Evolutionary conservation across 495 filamentous ascomycete genomes (phyloP).

Genomic region (Tuber borchii): DNA sequence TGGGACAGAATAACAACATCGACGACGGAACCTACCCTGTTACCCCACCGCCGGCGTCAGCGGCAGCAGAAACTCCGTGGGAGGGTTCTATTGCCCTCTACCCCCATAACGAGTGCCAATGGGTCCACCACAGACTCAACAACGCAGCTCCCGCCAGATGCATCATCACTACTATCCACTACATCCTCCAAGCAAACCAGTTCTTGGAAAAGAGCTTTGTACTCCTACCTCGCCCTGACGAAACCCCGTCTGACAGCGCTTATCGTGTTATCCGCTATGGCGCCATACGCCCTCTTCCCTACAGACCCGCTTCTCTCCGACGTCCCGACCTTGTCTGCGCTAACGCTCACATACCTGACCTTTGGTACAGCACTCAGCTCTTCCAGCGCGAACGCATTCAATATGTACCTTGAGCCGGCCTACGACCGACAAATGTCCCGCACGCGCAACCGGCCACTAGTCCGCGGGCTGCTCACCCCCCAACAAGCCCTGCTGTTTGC

Average conservation of each 20-base stretch:
- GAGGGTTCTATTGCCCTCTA: neutral
- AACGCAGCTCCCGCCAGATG: constrained; percentile 62
- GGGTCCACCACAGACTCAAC: constrained; percentile 3
- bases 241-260: constrained; percentile 92
- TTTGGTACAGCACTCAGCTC: constrained; percentile 77
- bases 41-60: constrained; percentile 35
- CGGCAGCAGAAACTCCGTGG: constrained; percentile 8
- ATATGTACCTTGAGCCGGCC: constrained; percentile 90
- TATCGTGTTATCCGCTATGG: constrained; percentile 82
- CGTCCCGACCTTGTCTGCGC: constrained; percentile 75
- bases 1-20: neutral
- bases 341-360: constrained; percentile 89
- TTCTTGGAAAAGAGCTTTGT: constrained; percentile 68
- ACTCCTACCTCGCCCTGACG: constrained; percentile 83
- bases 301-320: constrained; percentile 67
- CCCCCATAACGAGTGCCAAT: neutral
- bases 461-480: constrained; percentile 70
- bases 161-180: constrained; percentile 70
- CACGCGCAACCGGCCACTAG: constrained; percentile 81
- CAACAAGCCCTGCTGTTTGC: constrained; percentile 76
- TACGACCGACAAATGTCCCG: constrained; percentile 89
- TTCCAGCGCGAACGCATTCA: constrained; percentile 84
- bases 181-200: constrained; percentile 59
- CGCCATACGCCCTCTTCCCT: constrained; percentile 87
- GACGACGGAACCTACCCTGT: constrained; percentile 3